Evolutionary conservation across 768 basidiomycete species (phyloP).

Genomic region (Botryobasidium botryosum): DNA sequence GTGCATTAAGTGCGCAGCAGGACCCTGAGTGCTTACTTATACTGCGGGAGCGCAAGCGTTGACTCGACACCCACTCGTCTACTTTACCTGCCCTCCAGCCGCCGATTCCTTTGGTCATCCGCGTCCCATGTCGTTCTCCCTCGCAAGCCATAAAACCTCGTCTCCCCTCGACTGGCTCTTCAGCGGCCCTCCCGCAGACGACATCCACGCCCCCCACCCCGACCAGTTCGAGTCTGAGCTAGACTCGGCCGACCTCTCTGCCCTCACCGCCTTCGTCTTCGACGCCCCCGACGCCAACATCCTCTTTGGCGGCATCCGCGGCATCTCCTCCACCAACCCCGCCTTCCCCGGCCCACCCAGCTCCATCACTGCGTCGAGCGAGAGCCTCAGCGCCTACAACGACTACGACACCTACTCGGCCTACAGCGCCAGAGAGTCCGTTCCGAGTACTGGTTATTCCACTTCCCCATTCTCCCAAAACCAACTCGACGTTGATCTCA

Average conservation of each 20-base stretch:
- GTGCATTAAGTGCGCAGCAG: too few species aligned
- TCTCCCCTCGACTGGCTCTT: too few species aligned
- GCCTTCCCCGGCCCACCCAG: slow-evolving; percentile 45
- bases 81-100: too few species aligned
- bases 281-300: slow-evolving; percentile 48
- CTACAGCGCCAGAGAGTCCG: too few species aligned
- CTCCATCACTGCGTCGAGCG: slow-evolving; percentile 60
- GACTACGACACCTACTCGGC: slow-evolving; percentile 38
- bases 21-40: too few species aligned
- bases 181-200: too few species aligned
- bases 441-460: slow-evolving; percentile 1
- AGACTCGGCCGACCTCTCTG: slow-evolving; percentile 36
- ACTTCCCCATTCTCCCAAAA: slow-evolving; percentile 1
- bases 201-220: slow-evolving; percentile 57
- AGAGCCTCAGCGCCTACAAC: slow-evolving; percentile 18
- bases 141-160: too few species aligned
- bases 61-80: too few species aligned
- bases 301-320: slow-evolving; percentile 35
- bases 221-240: slow-evolving; percentile 75
- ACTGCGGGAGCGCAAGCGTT: too few species aligned
- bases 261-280: slow-evolving; percentile 23
- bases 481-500: slow-evolving; percentile 2
- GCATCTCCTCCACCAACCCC: slow-evolving; percentile 29
- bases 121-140: too few species aligned
- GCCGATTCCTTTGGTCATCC: too few species aligned